A percentile compares a stretch with the other conserved stretches of the same genome.
Evolutionary conservation across 2,329 filamentous ascomycete genomes (phyloP).

Genomic region (Pseudogymnoascus sp.): DNA sequence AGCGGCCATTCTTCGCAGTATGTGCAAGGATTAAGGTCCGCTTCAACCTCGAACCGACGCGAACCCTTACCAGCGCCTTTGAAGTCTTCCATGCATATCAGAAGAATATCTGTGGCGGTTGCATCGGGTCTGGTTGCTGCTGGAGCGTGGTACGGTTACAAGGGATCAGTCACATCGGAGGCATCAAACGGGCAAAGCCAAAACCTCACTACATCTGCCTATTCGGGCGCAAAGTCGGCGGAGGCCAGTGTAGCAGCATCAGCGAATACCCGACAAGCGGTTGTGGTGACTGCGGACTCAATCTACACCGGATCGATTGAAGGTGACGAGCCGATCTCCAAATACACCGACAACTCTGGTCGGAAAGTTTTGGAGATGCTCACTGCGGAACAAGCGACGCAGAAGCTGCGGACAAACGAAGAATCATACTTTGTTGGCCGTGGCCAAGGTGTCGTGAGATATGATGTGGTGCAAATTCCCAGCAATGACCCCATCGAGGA

Average conservation of each 20-base stretch:
- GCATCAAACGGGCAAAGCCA: slow-evolving; percentile 23
- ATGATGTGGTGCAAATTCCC: slow-evolving; percentile 88
- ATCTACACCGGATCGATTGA: slow-evolving; percentile 82
- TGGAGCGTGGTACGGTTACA: slow-evolving; percentile 70
- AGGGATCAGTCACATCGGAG: slow-evolving; percentile 28
- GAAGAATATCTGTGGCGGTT: slow-evolving; percentile 59
- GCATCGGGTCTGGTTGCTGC: slow-evolving; percentile 64
- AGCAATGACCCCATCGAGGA: slow-evolving; percentile 98
- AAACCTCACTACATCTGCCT: slow-evolving; percentile 20
- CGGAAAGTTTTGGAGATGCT: slow-evolving; percentile 91
- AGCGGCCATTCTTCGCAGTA: slow-evolving; percentile 35
- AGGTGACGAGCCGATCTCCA: slow-evolving; percentile 79
- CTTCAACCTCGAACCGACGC: slow-evolving; percentile 31
- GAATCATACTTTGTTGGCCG: slow-evolving; percentile 86
- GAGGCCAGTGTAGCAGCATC: slow-evolving; percentile 19
- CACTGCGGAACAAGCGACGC: slow-evolving; percentile 85
- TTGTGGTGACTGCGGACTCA: slow-evolving; percentile 85
- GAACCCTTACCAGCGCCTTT: slow-evolving; percentile 28
- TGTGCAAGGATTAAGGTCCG: slow-evolving; percentile 41
- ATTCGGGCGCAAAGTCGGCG: slow-evolving; percentile 15
- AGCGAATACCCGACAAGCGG: slow-evolving; percentile 55
- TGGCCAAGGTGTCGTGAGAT: slow-evolving; percentile 85
- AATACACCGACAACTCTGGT: slow-evolving; percentile 77
- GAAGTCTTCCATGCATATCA: slow-evolving; percentile 63
- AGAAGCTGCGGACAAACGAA: slow-evolving; percentile 81